phyloP scores from a whole-genome alignment of 805 yeast species.

The Pichia scutulata region DNA sequence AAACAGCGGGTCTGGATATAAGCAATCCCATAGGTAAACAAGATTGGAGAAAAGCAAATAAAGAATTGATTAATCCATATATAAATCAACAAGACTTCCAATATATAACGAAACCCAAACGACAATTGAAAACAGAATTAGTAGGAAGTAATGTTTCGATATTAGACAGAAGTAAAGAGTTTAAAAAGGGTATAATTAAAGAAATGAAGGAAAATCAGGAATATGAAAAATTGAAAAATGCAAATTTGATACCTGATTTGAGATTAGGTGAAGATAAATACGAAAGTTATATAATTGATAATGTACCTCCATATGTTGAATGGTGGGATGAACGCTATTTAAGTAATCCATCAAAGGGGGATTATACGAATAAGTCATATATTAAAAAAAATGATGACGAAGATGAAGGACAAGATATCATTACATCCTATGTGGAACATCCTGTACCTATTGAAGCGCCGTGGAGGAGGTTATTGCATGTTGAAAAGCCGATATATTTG shows the following conservation, averaged over 20 bases:
- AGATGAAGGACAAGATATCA: conserved; percentile 33
- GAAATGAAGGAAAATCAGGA: conserved; percentile 25
- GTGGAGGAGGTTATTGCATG: conserved; percentile 41
- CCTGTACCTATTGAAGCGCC: conserved; percentile 62
- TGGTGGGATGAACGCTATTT: conserved; percentile 84
- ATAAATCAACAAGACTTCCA: conserved; percentile 28
- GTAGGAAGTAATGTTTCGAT: not conserved
- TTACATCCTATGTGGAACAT: conserved; percentile 72
- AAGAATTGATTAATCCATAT: conserved; percentile 27
- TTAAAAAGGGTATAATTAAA: conserved; percentile 25
- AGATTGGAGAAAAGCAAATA: not conserved
- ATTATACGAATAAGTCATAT: conserved; percentile 13
- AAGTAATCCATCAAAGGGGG: not conserved
- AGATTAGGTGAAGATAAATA: conserved; percentile 39
- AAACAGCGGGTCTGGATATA: not conserved
- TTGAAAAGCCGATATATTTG: conserved; percentile 43
- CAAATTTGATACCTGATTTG: conserved; percentile 46
- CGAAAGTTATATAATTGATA: conserved; percentile 28
- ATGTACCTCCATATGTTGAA: conserved; percentile 59
- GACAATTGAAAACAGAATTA: not conserved
- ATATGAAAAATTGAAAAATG: conserved; percentile 11
- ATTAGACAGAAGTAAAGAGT: conserved; percentile 30
- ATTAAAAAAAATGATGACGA: conserved; percentile 27
- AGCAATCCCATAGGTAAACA: not conserved
- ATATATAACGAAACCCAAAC: not conserved